phyloP scores from a whole-genome alignment of 2,329 filamentous ascomycete genomes.

The Meredithiella fracta region DNA sequence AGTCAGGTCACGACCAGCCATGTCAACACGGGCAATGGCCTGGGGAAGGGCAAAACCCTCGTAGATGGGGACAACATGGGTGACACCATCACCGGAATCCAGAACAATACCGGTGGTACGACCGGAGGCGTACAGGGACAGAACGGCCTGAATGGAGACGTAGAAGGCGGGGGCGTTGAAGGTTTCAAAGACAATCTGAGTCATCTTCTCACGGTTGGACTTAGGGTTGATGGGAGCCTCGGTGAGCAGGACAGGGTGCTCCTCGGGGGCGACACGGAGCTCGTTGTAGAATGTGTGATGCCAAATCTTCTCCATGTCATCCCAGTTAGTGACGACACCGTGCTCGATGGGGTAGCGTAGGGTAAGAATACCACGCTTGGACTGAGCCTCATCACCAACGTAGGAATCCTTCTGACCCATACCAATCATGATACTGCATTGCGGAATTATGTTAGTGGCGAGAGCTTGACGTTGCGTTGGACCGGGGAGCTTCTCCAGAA shows the following conservation, averaged over 20 bases:
- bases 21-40: constrained; percentile 99
- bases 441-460: constrained; percentile 19
- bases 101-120: constrained; percentile 99
- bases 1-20: constrained; percentile 99
- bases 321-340: constrained; percentile 99
- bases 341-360: constrained; percentile 99
- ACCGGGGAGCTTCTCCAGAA: constrained; percentile 1
- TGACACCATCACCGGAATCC: constrained; percentile 99
- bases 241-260: constrained; percentile 98
- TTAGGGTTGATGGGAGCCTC: constrained; percentile 99
- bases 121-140: constrained; percentile 98
- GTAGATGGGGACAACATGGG: constrained; percentile 99
- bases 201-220: constrained; percentile 99
- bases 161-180: constrained; percentile 99
- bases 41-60: constrained; percentile 99
- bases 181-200: constrained; percentile 99
- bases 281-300: constrained; percentile 99
- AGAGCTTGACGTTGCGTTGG: constrained; percentile 3
- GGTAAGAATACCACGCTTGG: constrained; percentile 99
- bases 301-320: constrained; percentile 99
- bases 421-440: constrained; percentile 94
- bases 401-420: constrained; percentile 99
- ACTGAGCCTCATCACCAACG: constrained; percentile 99
- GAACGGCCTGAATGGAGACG: constrained; percentile 98
- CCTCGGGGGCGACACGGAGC: constrained; percentile 97